Conservation (phyloP, 1,139 yeast species). For the Torulaspora pretoriensis region DNA sequence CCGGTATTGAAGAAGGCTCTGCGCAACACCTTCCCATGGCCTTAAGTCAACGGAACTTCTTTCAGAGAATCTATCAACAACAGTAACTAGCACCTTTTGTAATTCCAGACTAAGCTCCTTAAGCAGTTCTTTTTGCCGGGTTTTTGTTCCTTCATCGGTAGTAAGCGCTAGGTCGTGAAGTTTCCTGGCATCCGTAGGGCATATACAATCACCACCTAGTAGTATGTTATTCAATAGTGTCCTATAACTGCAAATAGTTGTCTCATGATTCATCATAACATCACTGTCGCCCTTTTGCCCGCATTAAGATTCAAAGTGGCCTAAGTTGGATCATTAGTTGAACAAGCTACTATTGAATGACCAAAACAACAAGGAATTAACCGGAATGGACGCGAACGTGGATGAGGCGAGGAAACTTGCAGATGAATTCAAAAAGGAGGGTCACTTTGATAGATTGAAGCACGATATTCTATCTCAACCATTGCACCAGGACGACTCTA, state of each 20-base stretch:
- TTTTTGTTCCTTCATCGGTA: background rate
- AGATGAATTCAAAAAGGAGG: conserved; percentile 32
- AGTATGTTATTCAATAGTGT: background rate
- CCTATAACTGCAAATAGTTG: background rate
- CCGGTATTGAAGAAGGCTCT: conserved; percentile 4
- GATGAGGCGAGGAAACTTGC: conserved; percentile 32
- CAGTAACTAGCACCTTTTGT: background rate
- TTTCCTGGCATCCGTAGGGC: background rate
- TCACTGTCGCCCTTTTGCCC: background rate
- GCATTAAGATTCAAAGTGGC: background rate
- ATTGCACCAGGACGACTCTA: conserved; percentile 2
- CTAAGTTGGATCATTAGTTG: background rate
- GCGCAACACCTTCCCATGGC: conserved; percentile 7
- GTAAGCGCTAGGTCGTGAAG: background rate
- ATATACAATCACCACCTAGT: background rate
- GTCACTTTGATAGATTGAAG: conserved; percentile 32
- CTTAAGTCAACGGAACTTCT: background rate
- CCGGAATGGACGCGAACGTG: conserved; percentile 1
- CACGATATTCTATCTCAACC: conserved; percentile 23
- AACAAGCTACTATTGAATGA: background rate
- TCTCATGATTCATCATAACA: background rate
- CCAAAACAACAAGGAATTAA: background rate
- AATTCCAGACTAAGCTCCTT: background rate
- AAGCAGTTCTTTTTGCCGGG: background rate
- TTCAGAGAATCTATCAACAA: background rate